A percentile compares a stretch with the other conserved stretches of the same genome.
Evolutionary conservation across 257 asterid species (phyloP).

Genomic region (Linderniella brevidens): DNA sequence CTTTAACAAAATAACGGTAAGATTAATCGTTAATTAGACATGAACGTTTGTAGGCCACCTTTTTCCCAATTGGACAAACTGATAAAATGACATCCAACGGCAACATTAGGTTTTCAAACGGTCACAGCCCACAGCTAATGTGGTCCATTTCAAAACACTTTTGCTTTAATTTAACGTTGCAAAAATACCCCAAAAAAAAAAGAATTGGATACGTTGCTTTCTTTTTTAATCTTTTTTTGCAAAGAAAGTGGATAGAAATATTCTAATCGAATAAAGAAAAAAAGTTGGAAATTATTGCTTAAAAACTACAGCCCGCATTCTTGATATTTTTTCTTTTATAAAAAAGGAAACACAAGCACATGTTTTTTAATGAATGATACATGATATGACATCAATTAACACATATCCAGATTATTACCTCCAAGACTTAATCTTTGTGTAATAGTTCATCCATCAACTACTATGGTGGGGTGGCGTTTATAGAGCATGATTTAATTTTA

Average conservation of each 20-base stretch:
- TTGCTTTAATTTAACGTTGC: slow-evolving; percentile 1
- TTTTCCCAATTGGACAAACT: not conserved
- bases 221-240: not conserved
- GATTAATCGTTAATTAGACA: too few species aligned
- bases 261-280: not conserved
- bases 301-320: not conserved
- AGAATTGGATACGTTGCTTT: not conserved
- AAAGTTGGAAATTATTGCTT: not conserved
- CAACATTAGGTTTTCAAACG: not conserved
- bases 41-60: too few species aligned
- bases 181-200: not conserved
- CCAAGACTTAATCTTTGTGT: too few species aligned
- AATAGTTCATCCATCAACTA: too few species aligned
- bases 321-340: not conserved
- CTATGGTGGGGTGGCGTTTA: too few species aligned
- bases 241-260: not conserved
- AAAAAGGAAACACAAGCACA: not conserved
- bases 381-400: too few species aligned
- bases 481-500: too few species aligned
- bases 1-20: too few species aligned
- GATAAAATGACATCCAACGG: not conserved
- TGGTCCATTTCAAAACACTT: not conserved
- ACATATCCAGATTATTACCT: too few species aligned
- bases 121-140: not conserved
- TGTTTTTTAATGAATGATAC: not conserved